Evolutionary conservation across 768 basidiomycete species (phyloP).

Genomic region (Lactarius evosmus): DNA sequence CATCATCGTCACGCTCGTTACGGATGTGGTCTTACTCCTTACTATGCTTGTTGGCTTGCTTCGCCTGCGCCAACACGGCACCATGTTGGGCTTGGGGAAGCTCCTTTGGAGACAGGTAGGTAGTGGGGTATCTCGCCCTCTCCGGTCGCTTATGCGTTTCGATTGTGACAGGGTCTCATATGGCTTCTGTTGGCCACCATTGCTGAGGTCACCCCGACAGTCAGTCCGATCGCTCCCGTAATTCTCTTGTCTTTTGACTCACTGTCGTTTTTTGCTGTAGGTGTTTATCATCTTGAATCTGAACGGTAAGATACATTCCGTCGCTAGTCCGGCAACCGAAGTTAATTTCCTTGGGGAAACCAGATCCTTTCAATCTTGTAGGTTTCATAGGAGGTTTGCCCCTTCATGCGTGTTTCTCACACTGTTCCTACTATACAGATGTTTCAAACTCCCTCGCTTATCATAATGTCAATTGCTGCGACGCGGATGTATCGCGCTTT

Average conservation of each 20-base stretch:
- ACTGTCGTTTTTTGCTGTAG: neutral
- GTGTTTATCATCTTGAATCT: conserved; percentile 6
- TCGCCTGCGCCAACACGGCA: neutral
- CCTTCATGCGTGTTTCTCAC: neutral
- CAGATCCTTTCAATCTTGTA: neutral
- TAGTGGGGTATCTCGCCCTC: neutral
- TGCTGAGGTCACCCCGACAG: neutral
- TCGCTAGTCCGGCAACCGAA: neutral
- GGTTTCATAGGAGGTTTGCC: neutral
- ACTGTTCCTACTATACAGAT: neutral
- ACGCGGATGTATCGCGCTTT: conserved; percentile 15
- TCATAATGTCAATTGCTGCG: conserved; percentile 9
- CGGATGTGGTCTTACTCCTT: conserved; percentile 8
- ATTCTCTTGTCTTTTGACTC: neutral
- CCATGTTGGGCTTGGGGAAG: neutral
- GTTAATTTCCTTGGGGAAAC: neutral
- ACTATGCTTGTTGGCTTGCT: conserved; percentile 17
- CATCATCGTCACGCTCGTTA: neutral
- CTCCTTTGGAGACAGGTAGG: conserved; percentile 19
- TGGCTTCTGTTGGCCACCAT: conserved; percentile 3
- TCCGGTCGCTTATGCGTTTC: neutral
- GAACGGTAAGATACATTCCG: neutral
- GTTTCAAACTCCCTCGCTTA: neutral
- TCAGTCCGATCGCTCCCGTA: neutral
- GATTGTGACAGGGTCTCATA: neutral